Evolutionary conservation across 352 stramenopile genomes (phyloP).

Genomic region (Globisporangium middletonii): DNA sequence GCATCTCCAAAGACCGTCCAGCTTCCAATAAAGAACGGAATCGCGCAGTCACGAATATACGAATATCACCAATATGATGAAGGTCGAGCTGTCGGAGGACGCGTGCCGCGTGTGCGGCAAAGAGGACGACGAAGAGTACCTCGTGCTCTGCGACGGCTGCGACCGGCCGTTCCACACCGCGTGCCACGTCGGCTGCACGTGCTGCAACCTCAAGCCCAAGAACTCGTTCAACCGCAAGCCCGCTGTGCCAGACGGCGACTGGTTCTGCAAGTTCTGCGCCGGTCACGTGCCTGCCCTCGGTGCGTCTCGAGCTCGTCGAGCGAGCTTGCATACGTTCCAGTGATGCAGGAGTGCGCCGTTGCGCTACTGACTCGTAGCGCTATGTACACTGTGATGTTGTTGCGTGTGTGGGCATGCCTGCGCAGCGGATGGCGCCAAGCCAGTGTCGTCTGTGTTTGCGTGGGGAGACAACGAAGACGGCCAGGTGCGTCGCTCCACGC

Average conservation of each 20-base stretch:
- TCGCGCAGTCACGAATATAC: too few relatives aligned
- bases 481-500: constrained; percentile 29
- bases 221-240: constrained; percentile 74
- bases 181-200: constrained; percentile 70
- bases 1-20: too few relatives aligned
- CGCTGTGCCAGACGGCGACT: constrained; percentile 72
- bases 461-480: constrained; percentile 81
- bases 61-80: constrained; percentile 4
- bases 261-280: constrained; percentile 85
- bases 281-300: constrained; percentile 45
- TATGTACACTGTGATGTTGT: not conserved
- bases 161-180: constrained; percentile 70
- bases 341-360: too few relatives aligned
- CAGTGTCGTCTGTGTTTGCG: constrained; percentile 56
- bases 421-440: constrained; percentile 29
- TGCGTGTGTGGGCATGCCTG: not conserved
- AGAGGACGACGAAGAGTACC: constrained; percentile 68
- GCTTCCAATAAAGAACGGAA: not conserved
- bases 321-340: too few relatives aligned
- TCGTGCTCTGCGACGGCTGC: constrained; percentile 79
- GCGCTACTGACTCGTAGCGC: not conserved
- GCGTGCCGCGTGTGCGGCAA: constrained; percentile 77
- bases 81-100: constrained; percentile 41
- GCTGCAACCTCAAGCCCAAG: constrained; percentile 70
- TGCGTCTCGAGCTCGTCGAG: constrained; percentile 10